Conservation (phyloP, 345 rosid genomes). For the Euphorbia pulcherrima region DNA sequence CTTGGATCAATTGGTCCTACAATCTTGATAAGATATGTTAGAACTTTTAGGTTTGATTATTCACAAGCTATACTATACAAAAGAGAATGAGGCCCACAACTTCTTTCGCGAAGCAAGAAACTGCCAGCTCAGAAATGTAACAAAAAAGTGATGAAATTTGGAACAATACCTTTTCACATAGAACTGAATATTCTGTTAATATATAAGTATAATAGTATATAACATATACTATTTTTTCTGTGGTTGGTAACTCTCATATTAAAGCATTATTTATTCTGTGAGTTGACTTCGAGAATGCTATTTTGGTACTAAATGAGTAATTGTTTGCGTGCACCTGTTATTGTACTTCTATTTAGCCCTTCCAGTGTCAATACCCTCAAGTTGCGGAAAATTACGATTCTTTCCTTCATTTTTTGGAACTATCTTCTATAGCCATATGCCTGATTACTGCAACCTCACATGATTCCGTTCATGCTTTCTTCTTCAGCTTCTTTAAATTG, state of each 20-base stretch:
- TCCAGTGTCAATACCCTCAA: neutral
- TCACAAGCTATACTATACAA: neutral
- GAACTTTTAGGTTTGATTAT: neutral
- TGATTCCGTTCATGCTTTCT: no score
- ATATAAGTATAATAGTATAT: no score
- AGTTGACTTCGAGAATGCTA: neutral
- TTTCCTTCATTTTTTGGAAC: neutral
- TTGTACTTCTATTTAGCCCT: neutral
- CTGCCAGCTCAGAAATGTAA: neutral
- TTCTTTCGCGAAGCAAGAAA: neutral
- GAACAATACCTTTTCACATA: neutral
- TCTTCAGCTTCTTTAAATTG: no score
- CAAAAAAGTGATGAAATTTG: neutral
- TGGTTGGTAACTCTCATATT: neutral
- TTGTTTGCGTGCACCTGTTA: neutral
- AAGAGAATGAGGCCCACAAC: neutral
- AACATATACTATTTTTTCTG: neutral
- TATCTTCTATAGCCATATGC: no score
- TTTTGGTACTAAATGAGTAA: neutral
- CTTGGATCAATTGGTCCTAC: neutral
- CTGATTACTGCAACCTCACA: no score
- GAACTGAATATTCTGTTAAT: neutral
- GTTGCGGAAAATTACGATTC: neutral
- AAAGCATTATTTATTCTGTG: neutral
- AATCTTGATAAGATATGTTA: neutral